These are phyloP conservation scores for Cordyceps tenuipes DNA, from an alignment of 2,329 filamentous ascomycete species.

Conservation along the genomic window DNA sequence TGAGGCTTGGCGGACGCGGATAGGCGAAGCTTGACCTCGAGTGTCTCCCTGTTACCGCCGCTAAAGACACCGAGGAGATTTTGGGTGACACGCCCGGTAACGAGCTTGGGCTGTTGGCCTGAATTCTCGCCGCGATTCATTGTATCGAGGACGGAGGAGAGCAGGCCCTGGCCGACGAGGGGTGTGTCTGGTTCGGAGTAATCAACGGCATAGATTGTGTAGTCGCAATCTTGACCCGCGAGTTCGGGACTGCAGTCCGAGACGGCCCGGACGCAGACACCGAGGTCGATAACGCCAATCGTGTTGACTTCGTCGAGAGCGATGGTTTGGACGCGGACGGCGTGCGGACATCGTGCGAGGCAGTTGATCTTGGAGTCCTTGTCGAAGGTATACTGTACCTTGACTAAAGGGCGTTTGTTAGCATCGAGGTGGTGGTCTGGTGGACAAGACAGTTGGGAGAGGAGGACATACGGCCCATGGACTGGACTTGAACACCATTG, in stretches of 20 bases:
- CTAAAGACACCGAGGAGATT: constrained; percentile 79
- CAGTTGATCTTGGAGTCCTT: constrained; percentile 81
- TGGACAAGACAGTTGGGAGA: constrained; percentile 15
- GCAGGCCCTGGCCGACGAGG: constrained; percentile 88
- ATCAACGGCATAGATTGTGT: constrained; percentile 94
- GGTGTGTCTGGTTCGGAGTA: constrained; percentile 93
- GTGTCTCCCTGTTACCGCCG: constrained; percentile 73
- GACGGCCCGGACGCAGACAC: constrained; percentile 79
- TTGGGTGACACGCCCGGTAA: constrained; percentile 84
- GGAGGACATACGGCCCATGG: constrained; percentile 56
- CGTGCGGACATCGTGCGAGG: constrained; percentile 74
- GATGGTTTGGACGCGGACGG: constrained; percentile 71
- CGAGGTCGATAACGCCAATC: constrained; percentile 82
- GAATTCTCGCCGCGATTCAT: constrained; percentile 26
- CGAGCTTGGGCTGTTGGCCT: constrained; percentile 57
- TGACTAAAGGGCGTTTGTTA: constrained; percentile 51
- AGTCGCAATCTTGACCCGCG: constrained; percentile 61
- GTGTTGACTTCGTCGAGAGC: constrained; percentile 69
- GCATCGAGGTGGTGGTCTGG: background rate
- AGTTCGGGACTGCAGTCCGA: constrained; percentile 76
- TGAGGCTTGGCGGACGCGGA: constrained; percentile 61
- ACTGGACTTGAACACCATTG: constrained; percentile 47
- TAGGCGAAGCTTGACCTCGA: constrained; percentile 88
- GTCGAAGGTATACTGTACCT: constrained; percentile 95
- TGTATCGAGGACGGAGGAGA: constrained; percentile 67